Conservation (phyloP, 176 grass and related monocot species). For the Alloteropsis semialata region DNA sequence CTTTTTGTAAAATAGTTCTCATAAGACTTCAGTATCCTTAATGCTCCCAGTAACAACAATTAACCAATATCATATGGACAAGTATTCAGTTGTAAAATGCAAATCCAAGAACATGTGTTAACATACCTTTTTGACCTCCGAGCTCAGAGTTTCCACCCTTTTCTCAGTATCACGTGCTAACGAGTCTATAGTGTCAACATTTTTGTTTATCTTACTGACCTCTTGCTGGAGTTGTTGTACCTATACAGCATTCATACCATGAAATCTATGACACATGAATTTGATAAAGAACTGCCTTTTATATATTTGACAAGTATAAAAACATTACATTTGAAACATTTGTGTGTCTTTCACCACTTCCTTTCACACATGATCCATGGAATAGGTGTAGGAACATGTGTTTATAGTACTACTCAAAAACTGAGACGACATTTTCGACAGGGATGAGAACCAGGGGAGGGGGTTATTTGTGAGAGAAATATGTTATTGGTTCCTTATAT, state of each 20-base stretch:
- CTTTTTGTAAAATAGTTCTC: neutral
- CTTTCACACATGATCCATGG: neutral
- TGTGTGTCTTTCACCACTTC: neutral
- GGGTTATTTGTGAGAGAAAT: too few relatives aligned
- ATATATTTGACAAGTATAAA: slow-evolving; percentile 13
- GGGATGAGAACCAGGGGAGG: too few relatives aligned
- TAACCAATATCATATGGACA: neutral
- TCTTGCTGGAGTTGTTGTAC: slow-evolving; percentile 52
- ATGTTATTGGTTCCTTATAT: neutral
- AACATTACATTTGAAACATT: neutral
- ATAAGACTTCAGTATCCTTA: slow-evolving; percentile 4
- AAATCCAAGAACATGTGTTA: slow-evolving; percentile 8
- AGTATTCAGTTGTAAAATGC: neutral
- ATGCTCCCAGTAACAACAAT: neutral
- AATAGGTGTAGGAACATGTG: slow-evolving; percentile 10
- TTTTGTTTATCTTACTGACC: slow-evolving; percentile 49
- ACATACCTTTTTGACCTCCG: slow-evolving; percentile 62
- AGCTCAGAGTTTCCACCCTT: slow-evolving; percentile 62
- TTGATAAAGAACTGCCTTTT: neutral
- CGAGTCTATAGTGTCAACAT: slow-evolving; percentile 49
- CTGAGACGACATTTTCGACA: too few relatives aligned
- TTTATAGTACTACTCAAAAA: neutral
- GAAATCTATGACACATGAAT: slow-evolving; percentile 19
- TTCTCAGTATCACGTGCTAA: slow-evolving; percentile 50
- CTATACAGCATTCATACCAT: slow-evolving; percentile 41